Evolutionary conservation across 2,329 filamentous ascomycete genomes (phyloP), one percentile per base, ranked within the genome.

Genomic region (Aspergillus chevalieri): DNA sequence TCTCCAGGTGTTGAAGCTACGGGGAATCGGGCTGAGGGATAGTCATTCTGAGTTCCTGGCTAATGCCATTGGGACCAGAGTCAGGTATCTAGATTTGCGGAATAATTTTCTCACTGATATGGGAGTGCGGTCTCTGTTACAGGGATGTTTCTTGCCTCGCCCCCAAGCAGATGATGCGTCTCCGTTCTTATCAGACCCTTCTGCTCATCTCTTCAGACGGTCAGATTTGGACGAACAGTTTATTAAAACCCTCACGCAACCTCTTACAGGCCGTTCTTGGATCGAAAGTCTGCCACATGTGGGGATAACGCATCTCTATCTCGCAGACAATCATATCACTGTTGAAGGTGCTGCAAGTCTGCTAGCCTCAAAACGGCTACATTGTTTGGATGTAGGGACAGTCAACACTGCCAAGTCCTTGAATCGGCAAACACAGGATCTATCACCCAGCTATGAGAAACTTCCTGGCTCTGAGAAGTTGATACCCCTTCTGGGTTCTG

Each of bases 261-360:
- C 71, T 1, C 76, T 80, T 39, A 73, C 78, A 14, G 76, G 75
- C 8, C 74, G 76, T 45, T 73, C 81, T 26, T 74, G 77, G 34
- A 74, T 83, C 24, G 80, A 83, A 55, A 74, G 81, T 54, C 67
- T 77, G 1, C 72, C 76, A 19, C 71, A 77, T 56, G 66, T 70
- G 8, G 81, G 81, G 2, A 74, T 83, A 34, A 83, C 81, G 0
- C 81, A 84, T 65, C 65, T 84, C 2, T 82, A 81, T 57, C 72
- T 84, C 12, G 73, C 80, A 3, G 73, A 74, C 6, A 84, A 84
- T 49, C 57, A 67, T 3, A 61, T 84, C 4, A 81, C 78, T 1
- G 73, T 79, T 0, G 78, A 82, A 59, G 80, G 79, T 0, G 65
- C 80, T 5, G 77, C 75, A 3, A 75, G 74, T 14, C 66, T 84